Conservation (phyloP, 148 eudicot species). For the Fagopyrum tataricum region DNA sequence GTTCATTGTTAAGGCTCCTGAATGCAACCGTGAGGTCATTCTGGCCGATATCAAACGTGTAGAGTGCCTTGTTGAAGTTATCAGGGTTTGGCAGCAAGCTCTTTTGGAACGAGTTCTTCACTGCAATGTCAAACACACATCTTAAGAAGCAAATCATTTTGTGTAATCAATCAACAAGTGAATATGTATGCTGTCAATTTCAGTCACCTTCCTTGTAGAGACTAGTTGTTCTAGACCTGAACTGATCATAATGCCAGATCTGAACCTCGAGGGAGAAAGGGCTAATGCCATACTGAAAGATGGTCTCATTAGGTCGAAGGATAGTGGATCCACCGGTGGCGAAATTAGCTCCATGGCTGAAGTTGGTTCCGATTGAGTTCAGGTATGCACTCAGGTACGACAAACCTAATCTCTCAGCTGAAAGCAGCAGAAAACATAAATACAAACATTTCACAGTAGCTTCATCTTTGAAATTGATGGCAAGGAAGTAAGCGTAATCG, state of each 20-base stretch:
- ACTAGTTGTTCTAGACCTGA: constrained; percentile 9
- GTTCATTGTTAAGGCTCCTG: constrained; percentile 25
- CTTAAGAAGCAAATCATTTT: no score
- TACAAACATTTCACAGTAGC: not conserved
- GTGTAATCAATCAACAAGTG: no score
- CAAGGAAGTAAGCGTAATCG: not conserved
- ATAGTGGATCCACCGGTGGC: constrained; percentile 41
- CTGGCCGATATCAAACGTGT: constrained; percentile 44
- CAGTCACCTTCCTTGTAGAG: not conserved
- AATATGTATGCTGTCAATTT: not conserved
- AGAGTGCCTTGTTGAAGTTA: constrained; percentile 29
- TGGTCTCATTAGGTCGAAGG: constrained; percentile 29
- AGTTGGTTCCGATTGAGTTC: constrained; percentile 34
- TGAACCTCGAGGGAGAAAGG: constrained; percentile 35
- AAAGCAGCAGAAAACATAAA: not conserved
- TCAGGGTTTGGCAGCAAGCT: constrained; percentile 29
- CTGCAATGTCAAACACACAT: constrained; percentile 20
- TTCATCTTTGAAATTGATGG: no score
- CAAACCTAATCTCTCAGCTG: constrained; percentile 35
- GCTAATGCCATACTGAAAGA: constrained; percentile 27
- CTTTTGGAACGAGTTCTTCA: not conserved
- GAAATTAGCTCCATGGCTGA: constrained; percentile 42
- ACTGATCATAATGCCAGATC: constrained; percentile 25
- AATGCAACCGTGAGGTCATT: constrained; percentile 36
- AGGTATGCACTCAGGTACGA: constrained; percentile 32